phyloP scores from a whole-genome alignment of 1,284 basidiomycete species.

The Fistulina hepatica region DNA sequence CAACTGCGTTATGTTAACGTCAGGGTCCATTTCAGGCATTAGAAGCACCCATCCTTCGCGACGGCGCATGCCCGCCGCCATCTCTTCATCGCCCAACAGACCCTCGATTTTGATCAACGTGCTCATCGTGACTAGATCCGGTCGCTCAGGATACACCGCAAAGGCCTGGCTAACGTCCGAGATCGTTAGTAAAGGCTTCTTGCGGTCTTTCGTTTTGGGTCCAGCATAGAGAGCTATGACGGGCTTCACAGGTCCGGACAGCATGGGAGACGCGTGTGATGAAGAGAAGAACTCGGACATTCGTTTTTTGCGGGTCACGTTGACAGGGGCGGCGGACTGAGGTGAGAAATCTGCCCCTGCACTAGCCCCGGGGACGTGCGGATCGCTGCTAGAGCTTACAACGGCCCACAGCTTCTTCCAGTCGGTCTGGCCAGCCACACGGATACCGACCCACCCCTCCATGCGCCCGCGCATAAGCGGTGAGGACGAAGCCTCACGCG shows the following conservation, averaged over 20 bases:
- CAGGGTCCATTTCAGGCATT: slow-evolving; percentile 67
- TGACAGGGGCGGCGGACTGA: slow-evolving; percentile 11
- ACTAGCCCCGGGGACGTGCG: slow-evolving; percentile 1
- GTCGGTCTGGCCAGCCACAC: slow-evolving; percentile 89
- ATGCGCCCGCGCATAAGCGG: slow-evolving; percentile 65
- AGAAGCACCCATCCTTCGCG: slow-evolving; percentile 77
- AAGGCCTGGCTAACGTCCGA: slow-evolving; percentile 59
- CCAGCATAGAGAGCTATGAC: slow-evolving; percentile 49
- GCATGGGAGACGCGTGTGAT: slow-evolving; percentile 18
- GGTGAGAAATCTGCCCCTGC: slow-evolving; percentile 10
- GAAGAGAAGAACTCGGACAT: slow-evolving; percentile 60
- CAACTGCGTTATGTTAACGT: slow-evolving; percentile 28
- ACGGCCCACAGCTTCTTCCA: slow-evolving; percentile 94
- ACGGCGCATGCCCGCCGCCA: slow-evolving; percentile 45
- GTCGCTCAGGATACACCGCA: slow-evolving; percentile 90
- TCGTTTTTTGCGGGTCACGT: slow-evolving; percentile 40
- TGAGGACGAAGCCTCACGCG: slow-evolving; percentile 52
- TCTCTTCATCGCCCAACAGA: slow-evolving; percentile 65
- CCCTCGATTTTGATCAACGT: slow-evolving; percentile 88
- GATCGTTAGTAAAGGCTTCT: slow-evolving; percentile 51
- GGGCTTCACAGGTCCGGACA: slow-evolving; percentile 29
- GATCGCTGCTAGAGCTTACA: slow-evolving; percentile 38
- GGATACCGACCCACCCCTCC: slow-evolving; percentile 89
- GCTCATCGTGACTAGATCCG: slow-evolving; percentile 79
- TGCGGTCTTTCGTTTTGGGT: slow-evolving; percentile 58